Evolutionary conservation across 257 asterid genomes (phyloP).

Genomic region (Solanum appendiculatum): DNA sequence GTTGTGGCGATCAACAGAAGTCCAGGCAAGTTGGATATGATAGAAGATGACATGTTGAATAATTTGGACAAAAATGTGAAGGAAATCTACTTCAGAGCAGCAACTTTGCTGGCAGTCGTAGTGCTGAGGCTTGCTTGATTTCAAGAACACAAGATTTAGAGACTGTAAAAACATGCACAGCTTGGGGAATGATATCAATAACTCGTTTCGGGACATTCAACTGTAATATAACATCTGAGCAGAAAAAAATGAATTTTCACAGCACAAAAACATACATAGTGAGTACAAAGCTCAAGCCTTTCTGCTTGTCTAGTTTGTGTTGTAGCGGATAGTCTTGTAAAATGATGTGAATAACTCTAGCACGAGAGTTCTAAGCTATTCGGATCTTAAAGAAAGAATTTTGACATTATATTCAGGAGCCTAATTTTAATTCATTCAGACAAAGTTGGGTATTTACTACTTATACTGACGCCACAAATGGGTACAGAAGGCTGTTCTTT

Average conservation of each 20-base stretch:
- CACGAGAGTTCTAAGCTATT: not conserved
- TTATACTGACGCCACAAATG: not conserved
- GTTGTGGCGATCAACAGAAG: conserved; percentile 44
- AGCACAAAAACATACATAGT: not conserved
- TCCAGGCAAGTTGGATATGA: conserved; percentile 18
- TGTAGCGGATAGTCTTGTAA: not conserved
- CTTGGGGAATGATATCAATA: not conserved
- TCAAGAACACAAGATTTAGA: not conserved
- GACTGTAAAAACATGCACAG: not conserved
- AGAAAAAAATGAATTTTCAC: not conserved
- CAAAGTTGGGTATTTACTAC: not conserved
- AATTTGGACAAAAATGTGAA: conserved; percentile 48
- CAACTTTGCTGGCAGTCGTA: conserved; percentile 47
- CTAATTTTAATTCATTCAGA: not conserved
- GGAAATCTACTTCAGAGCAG: conserved; percentile 60
- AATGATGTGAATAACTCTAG: not conserved
- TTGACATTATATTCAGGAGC: not conserved
- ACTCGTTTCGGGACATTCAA: not conserved
- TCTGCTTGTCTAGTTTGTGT: not conserved
- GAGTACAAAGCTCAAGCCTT: not conserved
- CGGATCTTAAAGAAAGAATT: not conserved
- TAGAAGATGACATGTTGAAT: conserved; percentile 55
- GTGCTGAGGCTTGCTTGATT: conserved; percentile 51
- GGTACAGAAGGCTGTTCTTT: not conserved
- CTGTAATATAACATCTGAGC: not conserved